Percentiles rank a stretch among this genome's conserved stretches.
phyloP scores from a whole-genome alignment of 1,139 yeast species.

The Magnusiomyces tetraspermus region DNA sequence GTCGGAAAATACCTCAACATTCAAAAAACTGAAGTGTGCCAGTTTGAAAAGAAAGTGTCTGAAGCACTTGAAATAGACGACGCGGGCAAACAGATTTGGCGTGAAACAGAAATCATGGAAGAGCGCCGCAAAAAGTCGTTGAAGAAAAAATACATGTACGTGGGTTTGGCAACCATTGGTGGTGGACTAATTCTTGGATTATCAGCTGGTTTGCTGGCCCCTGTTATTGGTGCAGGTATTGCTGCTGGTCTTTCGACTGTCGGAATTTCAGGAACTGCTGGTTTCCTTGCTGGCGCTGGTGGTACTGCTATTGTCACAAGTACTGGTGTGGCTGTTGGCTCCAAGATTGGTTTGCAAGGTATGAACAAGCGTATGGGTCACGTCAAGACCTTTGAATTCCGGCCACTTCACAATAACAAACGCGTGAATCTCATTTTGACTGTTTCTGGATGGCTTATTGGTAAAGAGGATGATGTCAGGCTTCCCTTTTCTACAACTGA shows the following conservation, averaged over 20 bases:
- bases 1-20: conserved; percentile 60
- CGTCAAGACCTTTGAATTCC: conserved; percentile 86
- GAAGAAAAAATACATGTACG: conserved; percentile 66
- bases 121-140: conserved; percentile 56
- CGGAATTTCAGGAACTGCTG: conserved; percentile 85
- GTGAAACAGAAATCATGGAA: conserved; percentile 62
- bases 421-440: conserved; percentile 83
- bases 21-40: conserved; percentile 56
- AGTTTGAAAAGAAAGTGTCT: conserved; percentile 84
- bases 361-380: conserved; percentile 84
- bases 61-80: conserved; percentile 85
- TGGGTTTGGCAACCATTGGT: conserved; percentile 94
- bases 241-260: conserved; percentile 96
- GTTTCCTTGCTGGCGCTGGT: conserved; percentile 92
- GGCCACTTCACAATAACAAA: conserved; percentile 85
- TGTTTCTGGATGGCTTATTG: conserved; percentile 97
- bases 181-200: conserved; percentile 92
- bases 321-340: conserved; percentile 87
- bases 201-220: conserved; percentile 92
- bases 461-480: conserved; percentile 90
- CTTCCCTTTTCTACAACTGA: conserved; percentile 94
- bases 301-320: conserved; percentile 93
- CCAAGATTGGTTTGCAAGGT: conserved; percentile 75
- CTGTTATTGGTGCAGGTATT: conserved; percentile 95
- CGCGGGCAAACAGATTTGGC: conserved; percentile 60